Evolutionary conservation across 768 basidiomycete species (phyloP), one percentile per base, ranked within the genome.

Genomic region (Rhizopogon vulgaris): DNA sequence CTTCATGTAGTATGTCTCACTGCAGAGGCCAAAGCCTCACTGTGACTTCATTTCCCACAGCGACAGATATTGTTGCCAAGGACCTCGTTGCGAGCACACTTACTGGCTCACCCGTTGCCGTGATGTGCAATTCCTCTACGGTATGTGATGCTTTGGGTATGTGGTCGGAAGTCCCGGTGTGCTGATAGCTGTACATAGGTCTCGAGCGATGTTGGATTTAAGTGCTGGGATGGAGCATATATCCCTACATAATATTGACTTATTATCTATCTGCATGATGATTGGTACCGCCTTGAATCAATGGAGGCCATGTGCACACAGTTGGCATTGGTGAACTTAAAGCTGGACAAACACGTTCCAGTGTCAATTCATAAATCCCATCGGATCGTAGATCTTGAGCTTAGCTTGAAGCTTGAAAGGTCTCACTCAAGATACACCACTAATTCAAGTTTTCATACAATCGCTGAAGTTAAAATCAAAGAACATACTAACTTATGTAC

Each of bases 121-220:
- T 77, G 3, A 77, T 82, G 79, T 84, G 83, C 56, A 74, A 83
- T 58, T 58, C 78, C 1, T 66, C 70, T 0, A 72, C 75, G 2
- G 80, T 82, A 56, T 8, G 25, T 18, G 36, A 38, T 46, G 18
- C 28, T n/a, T 39, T n/a, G 6, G 11, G n/a, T 27, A 9, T 34
- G 6, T n/a, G 32, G 30, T 47, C 22, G 27, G n/a, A 12, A 11
- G 27, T 22, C 22, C 22, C 22, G 17, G 17, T 12, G 22, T 32
- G 34, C 17, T 41, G 8, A 17, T 30, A 18, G 8, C 17, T 36
- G 38, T 37, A 22, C 39, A 18, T 39, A 78, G 78, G 61, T 79
- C 27, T 61, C 68, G 3, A 75, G 59, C 38, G 71, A 77, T 52
- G 73, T 78, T 12, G 79, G 77, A 3, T 80, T 80, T 63, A 71